Base-by-base conservation (phyloP, 495 filamentous ascomycete genomes). In the Aspergillus kassunensis region DNA sequence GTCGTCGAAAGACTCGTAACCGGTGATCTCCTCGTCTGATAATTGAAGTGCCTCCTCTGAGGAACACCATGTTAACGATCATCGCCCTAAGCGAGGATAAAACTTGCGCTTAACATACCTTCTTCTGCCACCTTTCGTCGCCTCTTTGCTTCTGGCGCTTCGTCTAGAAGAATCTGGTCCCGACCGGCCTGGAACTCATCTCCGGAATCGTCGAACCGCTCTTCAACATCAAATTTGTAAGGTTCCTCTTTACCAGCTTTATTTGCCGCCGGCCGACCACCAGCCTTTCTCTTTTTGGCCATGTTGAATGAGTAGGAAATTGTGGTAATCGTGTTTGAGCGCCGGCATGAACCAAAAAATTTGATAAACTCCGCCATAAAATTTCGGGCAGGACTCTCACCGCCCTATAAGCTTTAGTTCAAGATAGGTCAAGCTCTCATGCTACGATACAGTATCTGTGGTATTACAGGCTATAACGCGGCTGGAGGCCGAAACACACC, bases 21-120 rank as follows among this genome's bases (percentile, higher is more conserved):
- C 84, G 42, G 91, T 67, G 6, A 96, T 79, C 70, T 96, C 92
- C 66, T 97, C 91, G 61, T 96, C 92, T n/a, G 88, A 92, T 2
- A 76, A 75, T 57, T 91, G 79, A 8, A 86, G 57, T 23, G 76
- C 69, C 54, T 76, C 77, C 60, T 86, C 84, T 83, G 55, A 51
- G 49, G 15, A 42, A 46, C 15, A n/a, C 9, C 10, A 11, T 19
- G 54, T 71, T 44, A 71, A 59, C 18, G 19, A 43, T 16, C 9
- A 29, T 10, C 21, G 10, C 8, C 11, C 19, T 54, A 16, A 11
- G 2, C 2, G 31, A 23, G 20, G 8, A 11, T 41, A 6, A n/a
- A 33, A 27, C 54, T 29, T 39, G 36, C 25, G 16, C 29, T 4
- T 7, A 19, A 62, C 71, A 33, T 60, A 83, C 81, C 82, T 64